Conservation (phyloP, 441 rosid species). For the Rhodomyrtus psidioides region DNA sequence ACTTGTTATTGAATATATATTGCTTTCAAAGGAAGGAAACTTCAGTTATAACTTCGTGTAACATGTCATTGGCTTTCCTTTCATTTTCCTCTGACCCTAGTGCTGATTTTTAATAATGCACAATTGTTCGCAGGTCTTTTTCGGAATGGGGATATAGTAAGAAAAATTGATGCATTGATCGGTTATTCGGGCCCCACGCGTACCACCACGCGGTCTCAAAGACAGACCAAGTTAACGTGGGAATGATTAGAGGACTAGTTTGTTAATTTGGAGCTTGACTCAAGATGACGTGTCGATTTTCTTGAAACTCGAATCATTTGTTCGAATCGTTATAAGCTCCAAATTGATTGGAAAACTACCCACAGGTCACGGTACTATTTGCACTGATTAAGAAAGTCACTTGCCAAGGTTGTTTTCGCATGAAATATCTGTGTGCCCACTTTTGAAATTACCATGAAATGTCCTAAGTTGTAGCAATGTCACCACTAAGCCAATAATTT, state of each 20-base stretch:
- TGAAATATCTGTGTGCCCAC: not conserved
- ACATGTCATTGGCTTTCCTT: slow-evolving; percentile 17
- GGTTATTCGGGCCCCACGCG: not conserved
- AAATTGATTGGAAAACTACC: not conserved
- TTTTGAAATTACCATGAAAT: not conserved
- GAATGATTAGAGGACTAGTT: not conserved
- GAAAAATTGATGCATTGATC: not conserved
- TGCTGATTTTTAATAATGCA: not conserved
- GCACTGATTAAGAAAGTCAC: not conserved
- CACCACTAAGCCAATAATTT: not conserved
- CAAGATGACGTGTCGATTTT: slow-evolving; percentile 1
- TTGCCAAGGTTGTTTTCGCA: not conserved
- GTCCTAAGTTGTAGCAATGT: not conserved
- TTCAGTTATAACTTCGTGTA: slow-evolving; percentile 13
- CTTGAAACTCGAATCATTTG: slow-evolving; percentile 15
- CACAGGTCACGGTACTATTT: not conserved
- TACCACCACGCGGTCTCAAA: not conserved
- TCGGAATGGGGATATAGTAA: not conserved
- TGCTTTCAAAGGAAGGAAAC: slow-evolving; percentile 14
- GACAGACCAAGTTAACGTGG: not conserved
- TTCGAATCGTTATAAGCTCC: slow-evolving; percentile 4
- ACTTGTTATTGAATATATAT: not conserved
- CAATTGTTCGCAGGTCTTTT: slow-evolving; percentile 9
- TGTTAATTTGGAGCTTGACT: not conserved
- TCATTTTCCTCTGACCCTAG: slow-evolving; percentile 9